Percentiles rank a stretch among this genome's conserved stretches.
phyloP scores from a whole-genome alignment of 2,329 filamentous ascomycete genomes.

The Penicillium sp. region DNA sequence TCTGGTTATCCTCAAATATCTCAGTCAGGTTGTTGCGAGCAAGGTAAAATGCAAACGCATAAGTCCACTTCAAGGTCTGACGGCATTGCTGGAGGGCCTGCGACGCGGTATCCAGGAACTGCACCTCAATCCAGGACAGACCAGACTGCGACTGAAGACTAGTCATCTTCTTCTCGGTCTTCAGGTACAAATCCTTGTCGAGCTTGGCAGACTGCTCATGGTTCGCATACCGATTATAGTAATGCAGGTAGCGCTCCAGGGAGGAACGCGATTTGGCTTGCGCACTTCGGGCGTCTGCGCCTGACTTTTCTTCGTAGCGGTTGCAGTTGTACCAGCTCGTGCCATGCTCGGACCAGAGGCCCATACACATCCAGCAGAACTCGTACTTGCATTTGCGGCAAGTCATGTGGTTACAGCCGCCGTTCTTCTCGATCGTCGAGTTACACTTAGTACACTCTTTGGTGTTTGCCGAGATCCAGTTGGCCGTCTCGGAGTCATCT shows the following conservation, averaged over 20 bases:
- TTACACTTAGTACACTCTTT: conserved; percentile 95
- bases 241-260: conserved; percentile 91
- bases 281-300: conserved; percentile 76
- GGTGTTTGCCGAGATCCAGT: conserved; percentile 98
- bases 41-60: conserved; percentile 97
- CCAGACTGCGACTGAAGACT: conserved; percentile 85
- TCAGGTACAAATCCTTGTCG: conserved; percentile 88
- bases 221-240: conserved; percentile 98
- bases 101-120: conserved; percentile 87
- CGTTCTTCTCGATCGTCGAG: conserved; percentile 98
- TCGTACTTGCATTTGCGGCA: conserved; percentile 92
- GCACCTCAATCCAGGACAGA: conserved; percentile 98
- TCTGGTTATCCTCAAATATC: conserved; percentile 98
- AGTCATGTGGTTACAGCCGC: conserved; percentile 96
- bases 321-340: conserved; percentile 99
- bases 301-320: conserved; percentile 90
- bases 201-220: conserved; percentile 95
- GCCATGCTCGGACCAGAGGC: conserved; percentile 93
- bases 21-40: conserved; percentile 88
- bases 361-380: conserved; percentile 99
- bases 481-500: conserved; percentile 94
- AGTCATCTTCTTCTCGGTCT: conserved; percentile 99
- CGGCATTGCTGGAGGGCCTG: conserved; percentile 90
- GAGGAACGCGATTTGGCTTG: conserved; percentile 85
- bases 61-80: conserved; percentile 99